Base-by-base conservation (phyloP, 208 protist species). In the Dictyostelium gargantuum region DNA sequence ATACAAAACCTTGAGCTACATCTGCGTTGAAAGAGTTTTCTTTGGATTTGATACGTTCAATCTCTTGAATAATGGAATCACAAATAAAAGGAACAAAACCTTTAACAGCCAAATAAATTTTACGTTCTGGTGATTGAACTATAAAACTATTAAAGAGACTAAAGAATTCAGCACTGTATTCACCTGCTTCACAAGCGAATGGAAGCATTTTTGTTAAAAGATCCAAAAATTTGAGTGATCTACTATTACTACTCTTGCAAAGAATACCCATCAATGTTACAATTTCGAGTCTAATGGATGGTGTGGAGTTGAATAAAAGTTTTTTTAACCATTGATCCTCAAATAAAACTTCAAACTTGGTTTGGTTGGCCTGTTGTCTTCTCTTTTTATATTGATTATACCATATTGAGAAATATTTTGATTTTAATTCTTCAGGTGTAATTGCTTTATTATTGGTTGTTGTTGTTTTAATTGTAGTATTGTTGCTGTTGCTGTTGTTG, bases 1-100 rank as follows among this genome's bases (percentile, higher is more conserved):
- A 85, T 73, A 95, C 92, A n/a, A 85, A 91, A 21, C 96, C 95
- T 74, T 96, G 84, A n/a, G 81, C 48, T 9, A 95, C 70, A 74
- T 96, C 91, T 40, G 93, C 56, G 32, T 44, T 81, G 58, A 96
- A 72, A 38, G 42, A 95, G n/a, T 26, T 21, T 72, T 96, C 95
- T 11, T 70, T 56, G 8, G 19, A 58, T 38, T 56, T 40, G 8
- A 96, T 76, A 32, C 91, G 75, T 40, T 92, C 84, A n/a, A 94
- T 85, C 26, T 97, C 93, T 5, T 17, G 11, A 35, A 92, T 42
- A 8, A 97, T 91, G 0, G 95, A 42, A 44, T 56, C 61, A 58
- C 68, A 93, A 21, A 97, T 61, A 19, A 52, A 35, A 26, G 58
- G 56, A 23, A 96, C 61, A 74, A 94, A 86, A 52, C 94, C 93